Conservation (phyloP, 352 stramenopile species). For the Phytophthora brassicae region DNA sequence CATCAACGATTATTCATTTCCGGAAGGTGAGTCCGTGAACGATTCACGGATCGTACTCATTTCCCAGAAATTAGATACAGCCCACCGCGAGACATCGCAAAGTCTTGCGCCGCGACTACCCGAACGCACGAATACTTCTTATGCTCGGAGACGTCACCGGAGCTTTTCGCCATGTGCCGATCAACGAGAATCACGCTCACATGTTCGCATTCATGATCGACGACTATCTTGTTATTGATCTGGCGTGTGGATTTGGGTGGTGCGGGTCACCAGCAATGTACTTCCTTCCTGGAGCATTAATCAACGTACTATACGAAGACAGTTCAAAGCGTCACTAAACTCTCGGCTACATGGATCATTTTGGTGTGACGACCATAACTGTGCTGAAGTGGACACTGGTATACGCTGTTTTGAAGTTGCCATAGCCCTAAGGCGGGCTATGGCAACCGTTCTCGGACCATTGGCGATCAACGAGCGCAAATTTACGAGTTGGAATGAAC, state of each 20-base stretch:
- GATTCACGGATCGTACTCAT: conserved; percentile 6
- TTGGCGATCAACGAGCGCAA: background rate
- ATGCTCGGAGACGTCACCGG: conserved; percentile 11
- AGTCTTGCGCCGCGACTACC: background rate
- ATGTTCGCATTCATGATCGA: conserved; percentile 11
- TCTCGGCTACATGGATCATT: background rate
- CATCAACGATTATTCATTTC: conserved; percentile 10
- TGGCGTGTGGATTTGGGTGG: background rate
- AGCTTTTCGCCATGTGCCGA: conserved; percentile 5
- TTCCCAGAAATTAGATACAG: conserved; percentile 4
- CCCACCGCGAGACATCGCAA: background rate
- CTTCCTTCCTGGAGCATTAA: background rate
- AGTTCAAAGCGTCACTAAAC: background rate
- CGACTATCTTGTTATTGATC: background rate
- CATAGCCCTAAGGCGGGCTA: background rate
- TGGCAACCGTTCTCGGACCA: background rate
- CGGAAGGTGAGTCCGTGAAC: conserved; percentile 1
- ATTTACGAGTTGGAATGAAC: too few species aligned
- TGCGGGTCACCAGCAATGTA: background rate
- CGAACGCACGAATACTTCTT: background rate
- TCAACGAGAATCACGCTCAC: background rate
- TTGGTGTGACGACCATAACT: background rate
- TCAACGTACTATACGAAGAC: background rate
- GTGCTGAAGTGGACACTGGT: background rate
- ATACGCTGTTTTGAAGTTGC: background rate